Conservation (phyloP, 768 basidiomycete genomes). For the Kwoniella newhampshirensis region DNA sequence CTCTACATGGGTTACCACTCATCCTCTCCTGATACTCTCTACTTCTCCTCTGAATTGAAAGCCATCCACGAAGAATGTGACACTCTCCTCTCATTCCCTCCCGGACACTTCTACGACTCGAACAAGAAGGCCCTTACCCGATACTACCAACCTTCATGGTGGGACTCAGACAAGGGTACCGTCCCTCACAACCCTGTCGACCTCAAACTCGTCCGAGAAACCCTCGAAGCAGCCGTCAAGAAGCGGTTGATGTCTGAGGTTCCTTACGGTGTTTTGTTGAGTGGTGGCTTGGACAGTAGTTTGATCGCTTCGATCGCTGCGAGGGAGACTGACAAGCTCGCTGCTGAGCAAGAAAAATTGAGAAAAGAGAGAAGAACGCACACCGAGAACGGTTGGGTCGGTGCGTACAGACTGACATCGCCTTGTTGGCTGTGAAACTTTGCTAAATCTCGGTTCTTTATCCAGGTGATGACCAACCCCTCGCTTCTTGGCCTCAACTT, state of each 20-base stretch:
- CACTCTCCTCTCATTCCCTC: constrained; percentile 91
- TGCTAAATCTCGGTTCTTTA: constrained; percentile 31
- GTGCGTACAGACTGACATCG: constrained; percentile 19
- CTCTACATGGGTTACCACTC: constrained; percentile 95
- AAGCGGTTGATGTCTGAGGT: constrained; percentile 98
- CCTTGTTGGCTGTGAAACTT: not conserved
- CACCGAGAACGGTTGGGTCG: constrained; percentile 33
- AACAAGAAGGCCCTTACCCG: constrained; percentile 70
- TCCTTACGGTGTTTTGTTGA: constrained; percentile 93
- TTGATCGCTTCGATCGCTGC: constrained; percentile 93
- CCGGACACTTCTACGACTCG: constrained; percentile 95
- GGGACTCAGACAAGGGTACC: constrained; percentile 73
- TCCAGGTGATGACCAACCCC: constrained; percentile 56
- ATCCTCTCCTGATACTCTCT: constrained; percentile 73
- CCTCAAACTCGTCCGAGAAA: constrained; percentile 69
- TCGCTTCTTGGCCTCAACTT: constrained; percentile 88
- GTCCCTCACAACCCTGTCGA: constrained; percentile 63
- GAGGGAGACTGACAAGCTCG: constrained; percentile 89
- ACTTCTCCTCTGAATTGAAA: constrained; percentile 96
- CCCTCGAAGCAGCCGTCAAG: constrained; percentile 84
- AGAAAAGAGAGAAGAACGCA: constrained; percentile 58
- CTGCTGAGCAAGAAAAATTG: constrained; percentile 72
- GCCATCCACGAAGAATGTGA: constrained; percentile 88
- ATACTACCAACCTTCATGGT: constrained; percentile 89
- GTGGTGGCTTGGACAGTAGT: constrained; percentile 92